Evolutionary conservation across 148 eudicot genomes (phyloP), one percentile per base, ranked within the genome.

Genomic region (Oxyria digyna): DNA sequence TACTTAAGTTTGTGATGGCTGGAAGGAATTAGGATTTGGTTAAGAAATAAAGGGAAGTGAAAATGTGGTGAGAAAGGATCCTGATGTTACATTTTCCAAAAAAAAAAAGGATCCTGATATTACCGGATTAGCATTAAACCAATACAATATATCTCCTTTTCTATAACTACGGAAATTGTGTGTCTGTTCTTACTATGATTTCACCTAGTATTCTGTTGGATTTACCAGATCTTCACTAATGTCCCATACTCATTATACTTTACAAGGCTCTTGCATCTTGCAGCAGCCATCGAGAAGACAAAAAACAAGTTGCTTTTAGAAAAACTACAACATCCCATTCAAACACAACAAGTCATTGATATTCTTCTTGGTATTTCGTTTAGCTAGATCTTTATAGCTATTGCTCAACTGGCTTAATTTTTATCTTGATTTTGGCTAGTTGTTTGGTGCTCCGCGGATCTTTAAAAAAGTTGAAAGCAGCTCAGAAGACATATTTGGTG

Each of bases 381-480:
- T 23, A 21, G 29, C 13, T 3, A 23, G 29, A 21, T 52, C 12
- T 52, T 12, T 52, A 6, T 21, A 52, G 12, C 59, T 8, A 21
- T 52, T 54, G 62, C 62, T 54, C 23, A 54, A 10, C 13, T 23
- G 3, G 31, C 32, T 54, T 26, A 26, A 3, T 54, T 54, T 54
- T 49, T 49, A 2, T 54, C 62, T 54, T 54, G 32, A 4, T 54
- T 54, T 54, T 54, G 31, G 17, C 31, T 54, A 93, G 95, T 72
- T 93, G 45, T 71, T 67, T 75, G 88, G 87, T 42, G 91, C 80
- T 46, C 96, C 98, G 48, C 83, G 89, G 62, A 84, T 93, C 20
- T 86, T 52, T 72, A 71, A 79, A 79, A 84, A 81, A 71, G 57
- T 31, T 69, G 72, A 72, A 71, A 70, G 59, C 59, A 73, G 81